Evolutionary conservation across 495 filamentous ascomycete species (phyloP), one percentile per base, ranked within the genome.

Genomic region (Immersiella caudata): DNA sequence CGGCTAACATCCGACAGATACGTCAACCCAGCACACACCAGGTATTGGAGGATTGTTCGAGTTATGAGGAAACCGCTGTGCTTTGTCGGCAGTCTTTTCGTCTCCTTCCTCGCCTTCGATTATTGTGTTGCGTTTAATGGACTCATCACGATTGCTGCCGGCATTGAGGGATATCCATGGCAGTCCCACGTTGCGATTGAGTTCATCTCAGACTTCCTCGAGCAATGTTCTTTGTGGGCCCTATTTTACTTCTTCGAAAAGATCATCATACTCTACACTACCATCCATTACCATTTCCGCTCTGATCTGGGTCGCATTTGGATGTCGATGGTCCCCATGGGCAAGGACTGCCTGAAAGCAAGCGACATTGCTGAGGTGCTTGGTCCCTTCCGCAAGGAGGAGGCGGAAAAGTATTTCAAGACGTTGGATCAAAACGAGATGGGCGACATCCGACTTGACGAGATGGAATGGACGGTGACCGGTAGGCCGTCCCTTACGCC

Each of bases 251-350:
- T 92, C 6, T 82, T 76, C 4, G 89, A 93, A 74, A 92, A 91
- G 71, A 70, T 89, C 20, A 71, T 91, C 27, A 87, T 94, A 36
- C 90, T 92, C 75, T 82, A 93, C 33, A 89, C 93, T 70, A 91
- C 89, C n/a, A 89, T 94, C 74, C 89, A 90, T 71, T 94, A 93
- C 73, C 91, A 94, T 75, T 86, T 89, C 74, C 90, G 93, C 65
- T 93, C 92, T 70, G 86, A 90, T 67, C 67, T 79, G 6, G 63
- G 49, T 35, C 86, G 86, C 70, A 91, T 76, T 20, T 77, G 75
- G 73, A 70, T 71, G 69, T 77, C 74, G 2, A 70, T 79, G 49
- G 76, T 74, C 4, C 64, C 68, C 8, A 50, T 70, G 8, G 72
- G 76, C 20, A 75, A 71, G 64, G 70, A 77, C 6, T 60, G 26